Conservation (phyloP, 352 stramenopile genomes). For the Pythium folliculosum region DNA sequence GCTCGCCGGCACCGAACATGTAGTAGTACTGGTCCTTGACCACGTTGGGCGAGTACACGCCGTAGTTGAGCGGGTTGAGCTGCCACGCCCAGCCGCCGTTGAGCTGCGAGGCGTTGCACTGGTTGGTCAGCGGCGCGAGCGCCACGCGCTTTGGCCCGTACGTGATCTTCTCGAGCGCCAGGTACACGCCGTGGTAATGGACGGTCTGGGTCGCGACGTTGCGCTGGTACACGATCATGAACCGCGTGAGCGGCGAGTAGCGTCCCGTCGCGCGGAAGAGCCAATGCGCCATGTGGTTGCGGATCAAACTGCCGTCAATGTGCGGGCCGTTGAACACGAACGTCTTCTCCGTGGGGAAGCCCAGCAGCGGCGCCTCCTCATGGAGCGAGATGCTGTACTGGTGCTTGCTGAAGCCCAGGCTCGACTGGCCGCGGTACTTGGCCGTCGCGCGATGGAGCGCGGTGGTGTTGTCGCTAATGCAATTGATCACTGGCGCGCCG, state of each 20-base stretch:
- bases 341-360: conserved; percentile 53
- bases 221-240: conserved; percentile 64
- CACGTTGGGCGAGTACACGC: conserved; percentile 72
- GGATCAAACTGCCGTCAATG: conserved; percentile 69
- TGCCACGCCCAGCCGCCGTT: conserved; percentile 81
- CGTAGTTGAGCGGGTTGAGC: conserved; percentile 66
- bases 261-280: conserved; percentile 65
- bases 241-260: conserved; percentile 63
- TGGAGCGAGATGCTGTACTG: conserved; percentile 72
- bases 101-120: conserved; percentile 46
- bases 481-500: conserved; percentile 45
- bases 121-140: conserved; percentile 46
- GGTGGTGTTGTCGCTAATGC: conserved; percentile 42
- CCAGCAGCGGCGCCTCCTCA: conserved; percentile 43
- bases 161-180: conserved; percentile 71
- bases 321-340: conserved; percentile 80
- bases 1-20: conserved; percentile 72
- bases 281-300: conserved; percentile 83
- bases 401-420: conserved; percentile 77
- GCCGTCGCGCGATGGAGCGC: conserved; percentile 42
- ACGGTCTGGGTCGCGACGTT: conserved; percentile 23
- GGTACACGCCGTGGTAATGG: conserved; percentile 65
- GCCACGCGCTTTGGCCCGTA: conserved; percentile 70
- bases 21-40: conserved; percentile 73
- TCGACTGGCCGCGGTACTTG: conserved; percentile 79